phyloP scores from a whole-genome alignment of 2,329 filamentous ascomycete species.

The Fusarium albidum region DNA sequence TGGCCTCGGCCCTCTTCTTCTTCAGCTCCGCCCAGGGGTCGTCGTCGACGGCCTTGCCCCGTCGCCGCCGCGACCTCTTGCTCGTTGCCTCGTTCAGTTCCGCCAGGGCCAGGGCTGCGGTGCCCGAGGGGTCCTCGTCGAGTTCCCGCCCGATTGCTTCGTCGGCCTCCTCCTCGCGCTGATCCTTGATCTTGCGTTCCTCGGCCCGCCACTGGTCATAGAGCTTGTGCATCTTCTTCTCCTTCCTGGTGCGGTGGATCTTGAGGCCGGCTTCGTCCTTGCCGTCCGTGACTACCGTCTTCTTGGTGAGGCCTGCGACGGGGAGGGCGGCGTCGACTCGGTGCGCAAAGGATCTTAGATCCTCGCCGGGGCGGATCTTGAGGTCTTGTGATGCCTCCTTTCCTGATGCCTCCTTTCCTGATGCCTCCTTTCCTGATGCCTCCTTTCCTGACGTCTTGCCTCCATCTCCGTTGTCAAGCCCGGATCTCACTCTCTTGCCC shows the following conservation, averaged over 20 bases:
- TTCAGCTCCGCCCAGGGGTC: conserved; percentile 83
- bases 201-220: conserved; percentile 80
- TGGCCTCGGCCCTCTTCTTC: conserved; percentile 67
- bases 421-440: conserved; percentile 34
- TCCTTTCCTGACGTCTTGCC: conserved; percentile 36
- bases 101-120: conserved; percentile 56
- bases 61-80: conserved; percentile 53
- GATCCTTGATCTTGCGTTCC: conserved; percentile 69
- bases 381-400: conserved; percentile 50
- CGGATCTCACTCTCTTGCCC: conserved; percentile 66
- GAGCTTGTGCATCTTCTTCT: conserved; percentile 81
- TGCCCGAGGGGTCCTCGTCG: conserved; percentile 62
- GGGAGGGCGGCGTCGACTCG: conserved; percentile 88
- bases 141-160: conserved; percentile 70
- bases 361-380: conserved; percentile 84
- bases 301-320: conserved; percentile 72
- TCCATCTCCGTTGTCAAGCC: conserved; percentile 74
- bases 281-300: conserved; percentile 62
- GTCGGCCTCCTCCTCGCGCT: conserved; percentile 71
- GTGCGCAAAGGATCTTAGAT: conserved; percentile 79
- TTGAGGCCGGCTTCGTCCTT: conserved; percentile 73
- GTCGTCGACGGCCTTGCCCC: conserved; percentile 65
- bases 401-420: conserved; percentile 20
- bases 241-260: conserved; percentile 79
- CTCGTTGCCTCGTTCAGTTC: conserved; percentile 45